A percentile compares a stretch with the other conserved stretches of the same genome.
These are phyloP conservation scores for Alternaria ethzedia DNA, from an alignment of 2,329 filamentous ascomycete genomes.

Conservation along the genomic window DNA sequence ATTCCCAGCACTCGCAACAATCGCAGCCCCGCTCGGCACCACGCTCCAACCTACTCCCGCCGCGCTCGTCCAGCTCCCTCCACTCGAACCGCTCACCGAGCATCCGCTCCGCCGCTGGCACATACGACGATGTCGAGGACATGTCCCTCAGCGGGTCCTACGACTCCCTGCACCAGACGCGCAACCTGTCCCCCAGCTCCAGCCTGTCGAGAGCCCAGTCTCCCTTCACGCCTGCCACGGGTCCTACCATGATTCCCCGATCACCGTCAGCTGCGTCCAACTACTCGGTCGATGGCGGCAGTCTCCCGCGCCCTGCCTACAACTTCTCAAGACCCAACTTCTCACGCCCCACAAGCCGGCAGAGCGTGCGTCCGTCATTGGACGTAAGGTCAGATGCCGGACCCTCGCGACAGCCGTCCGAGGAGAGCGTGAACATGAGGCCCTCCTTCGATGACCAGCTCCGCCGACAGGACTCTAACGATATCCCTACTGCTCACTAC, in stretches of 20 bases:
- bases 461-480: slow-evolving; percentile 49
- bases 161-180: slow-evolving; percentile 68
- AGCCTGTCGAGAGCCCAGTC: slow-evolving; percentile 66
- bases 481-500: slow-evolving; percentile 64
- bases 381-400: slow-evolving; percentile 47
- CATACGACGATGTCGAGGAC: slow-evolving; percentile 74
- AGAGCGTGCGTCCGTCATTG: slow-evolving; percentile 61
- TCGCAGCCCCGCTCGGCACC: slow-evolving; percentile 28
- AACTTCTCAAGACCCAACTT: slow-evolving; percentile 84
- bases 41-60: slow-evolving; percentile 46
- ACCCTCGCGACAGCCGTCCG: slow-evolving; percentile 44
- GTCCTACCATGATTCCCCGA: slow-evolving; percentile 64
- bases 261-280: slow-evolving; percentile 89
- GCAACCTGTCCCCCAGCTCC: slow-evolving; percentile 79
- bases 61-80: slow-evolving; percentile 48
- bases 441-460: slow-evolving; percentile 49
- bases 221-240: slow-evolving; percentile 67
- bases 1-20: slow-evolving; percentile 29
- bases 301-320: slow-evolving; percentile 75
- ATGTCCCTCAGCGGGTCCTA: slow-evolving; percentile 63
- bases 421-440: slow-evolving; percentile 44
- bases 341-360: slow-evolving; percentile 83
- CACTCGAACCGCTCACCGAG: slow-evolving; percentile 49
- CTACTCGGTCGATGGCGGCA: slow-evolving; percentile 65
- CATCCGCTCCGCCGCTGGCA: slow-evolving; percentile 55